Percentiles rank a stretch among this genome's conserved stretches.
These are phyloP conservation scores for Paraurostyla sp. DNA, from an alignment of 73 alveolate genomes.

Conservation along the genomic window DNA sequence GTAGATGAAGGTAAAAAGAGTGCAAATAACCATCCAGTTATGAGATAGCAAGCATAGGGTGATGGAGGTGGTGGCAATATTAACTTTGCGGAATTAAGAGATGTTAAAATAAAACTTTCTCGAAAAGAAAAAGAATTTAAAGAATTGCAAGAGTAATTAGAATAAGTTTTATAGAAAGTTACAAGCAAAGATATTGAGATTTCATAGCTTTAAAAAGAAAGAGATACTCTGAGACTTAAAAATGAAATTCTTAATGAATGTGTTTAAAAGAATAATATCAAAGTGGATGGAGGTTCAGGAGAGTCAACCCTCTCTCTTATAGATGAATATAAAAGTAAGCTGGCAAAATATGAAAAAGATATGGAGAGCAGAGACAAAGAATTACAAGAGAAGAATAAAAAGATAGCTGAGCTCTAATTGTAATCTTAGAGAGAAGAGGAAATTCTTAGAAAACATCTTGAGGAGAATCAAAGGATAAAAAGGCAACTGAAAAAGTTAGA, in stretches of 20 bases:
- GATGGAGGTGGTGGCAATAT: slow-evolving; percentile 38
- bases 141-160: slow-evolving; percentile 47
- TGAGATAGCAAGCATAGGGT: neutral
- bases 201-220: slow-evolving; percentile 24
- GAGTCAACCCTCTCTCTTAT: slow-evolving; percentile 14
- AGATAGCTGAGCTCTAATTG: slow-evolving; percentile 5
- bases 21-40: neutral
- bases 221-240: slow-evolving; percentile 66
- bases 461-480: slow-evolving; percentile 57
- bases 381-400: neutral
- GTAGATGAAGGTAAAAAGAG: neutral
- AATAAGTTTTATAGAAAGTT: neutral
- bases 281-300: slow-evolving; percentile 29
- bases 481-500: slow-evolving; percentile 41
- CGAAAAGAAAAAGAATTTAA: slow-evolving; percentile 45
- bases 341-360: slow-evolving; percentile 20
- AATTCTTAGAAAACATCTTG: slow-evolving; percentile 45
- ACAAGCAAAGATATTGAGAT: slow-evolving; percentile 10
- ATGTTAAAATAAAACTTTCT: slow-evolving; percentile 5
- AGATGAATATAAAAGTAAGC: slow-evolving; percentile 57
- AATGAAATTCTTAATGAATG: slow-evolving; percentile 39
- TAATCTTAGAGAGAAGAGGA: slow-evolving; percentile 39
- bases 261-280: slow-evolving; percentile 35
- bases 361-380: slow-evolving; percentile 32
- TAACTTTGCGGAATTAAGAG: slow-evolving; percentile 46